Evolutionary conservation across 495 filamentous ascomycete species (phyloP), one percentile per base, ranked within the genome.

Genomic region (Podospora pseudocomata): DNA sequence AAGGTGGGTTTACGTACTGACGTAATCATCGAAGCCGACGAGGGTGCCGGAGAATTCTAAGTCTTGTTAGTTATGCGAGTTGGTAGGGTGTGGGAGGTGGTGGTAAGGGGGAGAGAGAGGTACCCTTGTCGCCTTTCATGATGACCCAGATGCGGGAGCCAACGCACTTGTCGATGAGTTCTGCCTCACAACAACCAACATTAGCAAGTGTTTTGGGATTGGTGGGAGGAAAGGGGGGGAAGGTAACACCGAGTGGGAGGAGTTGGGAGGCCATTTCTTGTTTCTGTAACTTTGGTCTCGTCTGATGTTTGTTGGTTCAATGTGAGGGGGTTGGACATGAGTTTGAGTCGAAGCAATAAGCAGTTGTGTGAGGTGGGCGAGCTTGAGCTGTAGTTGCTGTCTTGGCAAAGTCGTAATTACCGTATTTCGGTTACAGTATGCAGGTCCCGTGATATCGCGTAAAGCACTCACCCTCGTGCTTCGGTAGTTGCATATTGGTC

Each of bases 111-210:
- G 63, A 39, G 15, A 18, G 64, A 39, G 28, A 59, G n/a, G 54
- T 77, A 90, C 95, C 95, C 84, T 97, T 97, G 79, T 97, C 95
- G 69, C 93, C 92, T 81, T 98, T 97, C 95, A 98, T 98, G 79
- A 99, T 87, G 67, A 99, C 93, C 95, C 95, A 98, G 79, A 99
- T 97, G 72, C 89, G 90, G 23, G 94, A 97, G 53, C 96, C 95
- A 66, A 98, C 92, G 80, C 96, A 98, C 80, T 97, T 97, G 81
- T 99, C 95, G 80, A 99, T 97, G 74, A 99, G 86, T 79, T 99
- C 95, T 97, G 71, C 65, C 3, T 20, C 16, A 30, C 20, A 23
- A 23, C 20, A 23, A 23, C 20, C 20, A 23, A 23, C 20, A 23
- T 23, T 23, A 23, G 20, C 20, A 23, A 23, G 67, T 44, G 6